These are phyloP conservation scores for Aspergillus incahuasiensis DNA, from an alignment of 495 filamentous ascomycete genomes.

Conservation along the genomic window DNA sequence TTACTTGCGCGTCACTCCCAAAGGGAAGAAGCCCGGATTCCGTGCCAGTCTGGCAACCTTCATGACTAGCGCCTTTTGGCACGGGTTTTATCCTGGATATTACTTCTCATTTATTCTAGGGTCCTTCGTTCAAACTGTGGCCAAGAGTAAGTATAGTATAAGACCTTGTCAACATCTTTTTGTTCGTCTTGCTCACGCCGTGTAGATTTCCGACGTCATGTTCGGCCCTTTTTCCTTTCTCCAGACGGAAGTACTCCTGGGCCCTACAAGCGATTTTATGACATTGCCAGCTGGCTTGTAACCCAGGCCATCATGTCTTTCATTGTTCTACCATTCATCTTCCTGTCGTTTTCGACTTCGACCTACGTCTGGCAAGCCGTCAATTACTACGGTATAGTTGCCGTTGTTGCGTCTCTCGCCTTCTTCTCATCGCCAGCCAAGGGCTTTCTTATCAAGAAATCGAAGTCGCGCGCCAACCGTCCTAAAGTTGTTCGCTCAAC, in stretches of 20 bases:
- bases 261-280: slow-evolving; percentile 78
- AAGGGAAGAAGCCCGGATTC: slow-evolving; percentile 95
- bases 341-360: slow-evolving; percentile 64
- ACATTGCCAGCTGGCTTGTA: slow-evolving; percentile 68
- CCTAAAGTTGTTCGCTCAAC: slow-evolving; percentile 25
- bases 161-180: neutral
- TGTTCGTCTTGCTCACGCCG: slow-evolving; percentile 3
- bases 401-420: slow-evolving; percentile 55
- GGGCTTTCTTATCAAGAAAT: slow-evolving; percentile 47
- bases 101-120: slow-evolving; percentile 88
- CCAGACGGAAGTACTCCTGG: slow-evolving; percentile 61
- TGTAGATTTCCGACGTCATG: slow-evolving; percentile 76
- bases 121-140: slow-evolving; percentile 83
- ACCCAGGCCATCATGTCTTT: slow-evolving; percentile 86
- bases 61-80: slow-evolving; percentile 91
- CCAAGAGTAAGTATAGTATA: slow-evolving; percentile 75
- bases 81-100: slow-evolving; percentile 96
- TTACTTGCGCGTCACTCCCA: slow-evolving; percentile 91
- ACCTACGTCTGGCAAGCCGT: slow-evolving; percentile 73
- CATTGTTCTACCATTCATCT: slow-evolving; percentile 73
- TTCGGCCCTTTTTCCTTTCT: slow-evolving; percentile 91
- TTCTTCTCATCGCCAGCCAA: slow-evolving; percentile 82
- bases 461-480: slow-evolving; percentile 52
- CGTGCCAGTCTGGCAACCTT: slow-evolving; percentile 93
- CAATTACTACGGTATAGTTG: slow-evolving; percentile 82